Base-by-base conservation (phyloP, 176 grass and related monocot genomes). In the Avena atlantica region DNA sequence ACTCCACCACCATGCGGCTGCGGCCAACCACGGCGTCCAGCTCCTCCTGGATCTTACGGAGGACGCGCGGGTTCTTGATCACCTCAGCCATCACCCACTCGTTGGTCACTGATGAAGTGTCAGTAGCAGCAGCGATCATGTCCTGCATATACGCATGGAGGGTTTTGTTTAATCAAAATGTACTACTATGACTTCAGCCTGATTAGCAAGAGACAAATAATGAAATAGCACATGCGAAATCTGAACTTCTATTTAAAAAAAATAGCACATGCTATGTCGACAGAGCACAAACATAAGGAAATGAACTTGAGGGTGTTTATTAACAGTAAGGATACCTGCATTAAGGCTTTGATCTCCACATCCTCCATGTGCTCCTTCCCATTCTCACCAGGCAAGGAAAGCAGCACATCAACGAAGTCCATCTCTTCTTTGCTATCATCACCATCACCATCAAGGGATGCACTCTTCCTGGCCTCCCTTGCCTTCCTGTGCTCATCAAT, bases 31-130 rank as follows among this genome's bases (percentile, higher is more conserved):
- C 79, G 0, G 52, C 52, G 76, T 98, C 93, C 0, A 98, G 93
- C 84, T 98, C 96, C 25, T 87, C 81, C 88, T 98, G 96, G 51
- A 96, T 84, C 25, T 80, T 82, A 19, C 44, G 53, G 48, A 96
- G 93, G 55, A 98, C 88, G 50, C 87, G 80, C 4, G 96, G 93
- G 74, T 90, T 92, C 77, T 90, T 92, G 77, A 98, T 98, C 90
- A 92, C 93, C 85, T 98, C 96, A 0, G 90, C 88, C 96, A 96
- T 98, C 80, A 91, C 96, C 96, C 96, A 98, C 47, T 98, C 96
- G 57, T 91, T 96, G 14, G 88, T 94, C 82, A 98, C 96, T 2
- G 92, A 80, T 0, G 92, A 92, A 1, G 93, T 98, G 20, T 98
- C 93, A 0, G 92, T 94, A 2, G 90, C 93, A 15, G 93, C 96